Percentiles rank a stretch among this genome's conserved stretches.
phyloP scores from a whole-genome alignment of 176 grass and related monocot genomes.

The Elymus sibiricus region DNA sequence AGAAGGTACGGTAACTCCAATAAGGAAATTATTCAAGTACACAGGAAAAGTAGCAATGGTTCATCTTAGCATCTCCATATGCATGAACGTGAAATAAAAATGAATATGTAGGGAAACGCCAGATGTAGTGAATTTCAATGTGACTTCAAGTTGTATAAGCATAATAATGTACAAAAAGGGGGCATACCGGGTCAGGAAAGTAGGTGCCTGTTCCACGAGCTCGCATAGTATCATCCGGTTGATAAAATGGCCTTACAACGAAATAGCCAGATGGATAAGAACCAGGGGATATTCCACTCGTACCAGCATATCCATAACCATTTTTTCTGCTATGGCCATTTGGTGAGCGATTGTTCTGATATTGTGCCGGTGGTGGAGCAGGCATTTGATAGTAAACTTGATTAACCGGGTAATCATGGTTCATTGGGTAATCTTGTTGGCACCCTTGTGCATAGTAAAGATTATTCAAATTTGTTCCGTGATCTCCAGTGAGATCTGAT shows the following conservation, averaged over 20 bases:
- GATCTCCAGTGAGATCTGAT: constrained; percentile 63
- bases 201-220: constrained; percentile 85
- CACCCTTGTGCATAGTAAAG: constrained; percentile 42
- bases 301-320: constrained; percentile 42
- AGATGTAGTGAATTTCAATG: constrained; percentile 18
- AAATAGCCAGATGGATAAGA: constrained; percentile 55
- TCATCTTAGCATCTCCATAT: background rate
- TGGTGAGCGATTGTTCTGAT: constrained; percentile 50
- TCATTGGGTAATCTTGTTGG: constrained; percentile 31
- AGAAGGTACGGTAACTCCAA: constrained; percentile 21
- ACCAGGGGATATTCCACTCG: constrained; percentile 42
- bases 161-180: constrained; percentile 19
- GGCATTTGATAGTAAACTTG: constrained; percentile 36
- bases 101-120: background rate
- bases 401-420: constrained; percentile 31
- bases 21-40: background rate
- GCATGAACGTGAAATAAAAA: constrained; percentile 1
- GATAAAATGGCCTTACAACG: constrained; percentile 45
- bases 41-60: background rate
- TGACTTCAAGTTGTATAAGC: background rate
- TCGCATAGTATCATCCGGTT: constrained; percentile 50
- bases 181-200: constrained; percentile 68
- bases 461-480: constrained; percentile 38
- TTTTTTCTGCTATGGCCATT: constrained; percentile 48
- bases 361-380: constrained; percentile 34